Base-by-base conservation (phyloP, 2,329 filamentous ascomycete species). In the Ophiostoma ulmi region DNA sequence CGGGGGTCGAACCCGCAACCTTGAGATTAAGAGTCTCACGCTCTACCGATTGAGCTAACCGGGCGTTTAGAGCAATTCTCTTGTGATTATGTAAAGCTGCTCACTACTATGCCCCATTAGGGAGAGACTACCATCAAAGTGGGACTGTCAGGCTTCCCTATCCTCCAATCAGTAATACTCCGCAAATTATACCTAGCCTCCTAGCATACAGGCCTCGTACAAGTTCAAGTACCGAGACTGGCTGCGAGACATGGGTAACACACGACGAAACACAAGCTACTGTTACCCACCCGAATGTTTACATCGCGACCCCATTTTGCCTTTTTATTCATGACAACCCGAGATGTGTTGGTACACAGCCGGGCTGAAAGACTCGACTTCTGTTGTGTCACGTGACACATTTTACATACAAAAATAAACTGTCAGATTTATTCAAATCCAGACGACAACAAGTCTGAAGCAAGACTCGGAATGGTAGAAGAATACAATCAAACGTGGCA, bases 31-130 rank as follows among this genome's bases (percentile, higher is more conserved):
- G 87, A 89, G 87, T 89, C 87, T 88, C 84, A 89, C 87, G 87
- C 87, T 90, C 87, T 90, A 89, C 85, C 85, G 85, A 88, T 87
- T 88, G 86, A 88, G 86, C 86, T 88, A 88, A 83, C 84, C 83
- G 81, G 83, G 83, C 83, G 73, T 73, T 72, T 61, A 39, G 63
- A 65, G 63, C 63, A 22, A 26, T 39, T 65, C 63, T 65, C 63
- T n/a, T 8, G 11, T 65, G 63, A 65, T 65, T 65, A 65, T 65
- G 63, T 65, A 65, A 65, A 65, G 20, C 20, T 5, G 63, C 8
- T 3, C 1, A 20, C 63, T 39, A 39, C 63, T 41, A 39, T 2
- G 35, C 63, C 36, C 38, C 63, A 39, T 65, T 64, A 64, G 61
- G 58, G 58, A 26, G 52, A 4, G 22, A 26, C 52, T 13, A 1